Percentiles rank a stretch among this genome's conserved stretches.
Conservation (phyloP, 2,329 filamentous ascomycete genomes). For the Colletotrichum sp. region DNA sequence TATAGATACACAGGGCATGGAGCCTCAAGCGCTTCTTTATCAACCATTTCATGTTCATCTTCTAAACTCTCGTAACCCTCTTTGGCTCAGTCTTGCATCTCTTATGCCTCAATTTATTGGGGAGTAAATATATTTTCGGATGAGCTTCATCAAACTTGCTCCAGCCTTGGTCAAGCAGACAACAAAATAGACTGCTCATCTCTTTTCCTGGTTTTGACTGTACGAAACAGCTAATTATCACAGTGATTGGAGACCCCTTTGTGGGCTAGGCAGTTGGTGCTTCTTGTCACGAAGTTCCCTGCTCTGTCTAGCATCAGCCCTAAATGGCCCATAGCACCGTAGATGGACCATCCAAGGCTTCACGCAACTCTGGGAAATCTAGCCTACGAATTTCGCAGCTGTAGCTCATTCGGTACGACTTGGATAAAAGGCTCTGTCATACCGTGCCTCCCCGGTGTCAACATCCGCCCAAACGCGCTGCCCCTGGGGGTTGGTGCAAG, state of each 20-base stretch:
- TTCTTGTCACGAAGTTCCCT: background rate
- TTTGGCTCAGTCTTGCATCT: too few relatives aligned
- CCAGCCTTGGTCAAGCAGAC: too few relatives aligned
- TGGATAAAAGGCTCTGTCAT: background rate
- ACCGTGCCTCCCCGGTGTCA: rapidly evolving
- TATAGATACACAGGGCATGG: too few relatives aligned
- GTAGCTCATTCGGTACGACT: rapidly evolving
- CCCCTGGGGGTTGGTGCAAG: rapidly evolving
- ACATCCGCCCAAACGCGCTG: background rate
- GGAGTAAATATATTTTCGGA: too few relatives aligned
- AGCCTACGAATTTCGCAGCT: background rate
- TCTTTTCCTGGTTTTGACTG: too few relatives aligned
- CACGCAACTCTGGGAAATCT: background rate
- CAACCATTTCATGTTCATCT: background rate
- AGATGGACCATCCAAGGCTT: background rate
- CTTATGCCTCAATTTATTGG: too few relatives aligned
- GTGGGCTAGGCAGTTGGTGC: too few relatives aligned
- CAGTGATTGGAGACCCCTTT: too few relatives aligned
- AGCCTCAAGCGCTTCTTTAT: rapidly evolving
- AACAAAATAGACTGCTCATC: too few relatives aligned
- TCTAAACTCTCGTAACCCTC: too few relatives aligned
- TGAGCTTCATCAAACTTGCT: too few relatives aligned
- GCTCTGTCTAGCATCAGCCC: rapidly evolving
- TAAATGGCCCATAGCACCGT: background rate
- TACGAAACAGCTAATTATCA: too few relatives aligned